phyloP scores from a whole-genome alignment of 306 rosid species.

The Prinsepia uniflora region DNA sequence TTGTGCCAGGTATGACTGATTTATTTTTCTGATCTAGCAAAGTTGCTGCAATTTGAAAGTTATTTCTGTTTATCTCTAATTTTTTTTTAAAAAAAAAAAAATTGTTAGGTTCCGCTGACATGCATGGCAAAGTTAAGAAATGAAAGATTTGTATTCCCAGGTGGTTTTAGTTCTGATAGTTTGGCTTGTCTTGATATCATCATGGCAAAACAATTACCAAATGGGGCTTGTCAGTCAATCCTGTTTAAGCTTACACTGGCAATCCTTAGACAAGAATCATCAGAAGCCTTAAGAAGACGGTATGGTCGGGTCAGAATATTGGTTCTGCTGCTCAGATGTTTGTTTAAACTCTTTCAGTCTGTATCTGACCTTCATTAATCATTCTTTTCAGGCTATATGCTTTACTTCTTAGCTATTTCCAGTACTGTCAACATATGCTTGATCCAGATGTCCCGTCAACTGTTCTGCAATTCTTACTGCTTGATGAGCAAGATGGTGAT shows the following conservation, averaged over 20 bases:
- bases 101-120: constrained; percentile 75
- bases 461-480: constrained; percentile 75
- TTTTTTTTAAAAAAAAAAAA: not conserved
- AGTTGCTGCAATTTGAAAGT: constrained; percentile 16
- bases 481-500: constrained; percentile 78
- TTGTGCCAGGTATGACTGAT: constrained; percentile 63
- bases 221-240: constrained; percentile 90
- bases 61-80: constrained; percentile 16
- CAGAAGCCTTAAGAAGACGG: constrained; percentile 96
- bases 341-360: constrained; percentile 23
- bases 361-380: constrained; percentile 39
- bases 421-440: constrained; percentile 84
- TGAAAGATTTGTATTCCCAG: constrained; percentile 82
- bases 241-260: constrained; percentile 79
- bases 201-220: constrained; percentile 76
- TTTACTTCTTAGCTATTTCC: constrained; percentile 89
- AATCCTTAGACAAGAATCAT: constrained; percentile 81
- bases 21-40: not conserved
- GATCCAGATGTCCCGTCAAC: constrained; percentile 88
- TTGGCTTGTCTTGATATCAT: constrained; percentile 77
- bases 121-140: constrained; percentile 97
- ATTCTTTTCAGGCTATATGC: constrained; percentile 79
- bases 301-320: constrained; percentile 31
- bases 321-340: constrained; percentile 12
- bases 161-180: constrained; percentile 69